Percentiles rank a stretch among this genome's conserved stretches.
These are phyloP conservation scores for Kewa caespitosa DNA, from an alignment of 179 eudicot genomes.

Conservation along the genomic window DNA sequence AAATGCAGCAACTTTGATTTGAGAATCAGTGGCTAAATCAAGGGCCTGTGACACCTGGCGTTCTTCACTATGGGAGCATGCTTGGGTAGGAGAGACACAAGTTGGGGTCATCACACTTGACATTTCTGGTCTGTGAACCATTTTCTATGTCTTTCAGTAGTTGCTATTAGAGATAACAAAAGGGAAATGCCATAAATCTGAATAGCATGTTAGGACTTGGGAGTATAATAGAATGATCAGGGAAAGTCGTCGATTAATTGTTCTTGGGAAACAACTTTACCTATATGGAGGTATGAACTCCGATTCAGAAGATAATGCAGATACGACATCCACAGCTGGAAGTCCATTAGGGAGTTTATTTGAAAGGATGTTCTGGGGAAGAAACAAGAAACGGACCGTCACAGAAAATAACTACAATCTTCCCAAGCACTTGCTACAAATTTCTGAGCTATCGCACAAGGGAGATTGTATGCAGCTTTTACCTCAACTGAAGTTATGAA, in stretches of 20 bases:
- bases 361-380: slow-evolving; percentile 45
- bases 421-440: not conserved
- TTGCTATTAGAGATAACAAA: not conserved
- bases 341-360: slow-evolving; percentile 25
- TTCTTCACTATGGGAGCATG: slow-evolving; percentile 30
- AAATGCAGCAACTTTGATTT: slow-evolving; percentile 32
- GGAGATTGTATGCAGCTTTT: not conserved
- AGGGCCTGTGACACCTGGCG: slow-evolving; percentile 30
- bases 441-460: not conserved
- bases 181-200: too few species aligned
- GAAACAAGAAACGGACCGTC: not conserved
- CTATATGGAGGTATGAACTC: slow-evolving; percentile 46
- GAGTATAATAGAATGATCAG: too few species aligned
- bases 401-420: not conserved
- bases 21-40: slow-evolving; percentile 29
- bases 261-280: slow-evolving; percentile 24
- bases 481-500: slow-evolving; percentile 66
- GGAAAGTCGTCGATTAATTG: too few species aligned
- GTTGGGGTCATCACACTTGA: slow-evolving; percentile 32
- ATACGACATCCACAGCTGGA: slow-evolving; percentile 21
- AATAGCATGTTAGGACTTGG: too few species aligned
- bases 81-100: slow-evolving; percentile 29
- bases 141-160: not conserved
- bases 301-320: slow-evolving; percentile 55
- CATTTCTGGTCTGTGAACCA: slow-evolving; percentile 44